Evolutionary conservation across 805 yeast species (phyloP).

Genomic region (Ogataea polymorpha): DNA sequence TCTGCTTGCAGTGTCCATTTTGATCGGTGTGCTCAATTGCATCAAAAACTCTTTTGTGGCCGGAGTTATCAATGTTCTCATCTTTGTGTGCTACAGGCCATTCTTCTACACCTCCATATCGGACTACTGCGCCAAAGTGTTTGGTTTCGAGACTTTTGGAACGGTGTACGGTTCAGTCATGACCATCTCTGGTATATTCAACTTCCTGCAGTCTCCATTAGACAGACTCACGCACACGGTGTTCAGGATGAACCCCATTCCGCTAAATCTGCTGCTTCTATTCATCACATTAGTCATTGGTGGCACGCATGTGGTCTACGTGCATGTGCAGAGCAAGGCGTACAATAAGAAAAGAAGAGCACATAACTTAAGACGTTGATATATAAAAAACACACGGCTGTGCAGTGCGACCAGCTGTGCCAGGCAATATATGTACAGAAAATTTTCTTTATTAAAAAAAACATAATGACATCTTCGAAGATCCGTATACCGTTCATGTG

Average conservation of each 20-base stretch:
- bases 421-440: neutral
- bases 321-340: conserved; percentile 28
- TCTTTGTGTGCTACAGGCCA: conserved; percentile 55
- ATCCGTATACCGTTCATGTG: conserved; percentile 39
- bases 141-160: conserved; percentile 61
- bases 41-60: conserved; percentile 36
- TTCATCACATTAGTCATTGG: conserved; percentile 43
- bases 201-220: conserved; percentile 44
- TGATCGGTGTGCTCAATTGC: conserved; percentile 49
- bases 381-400: conserved; percentile 2
- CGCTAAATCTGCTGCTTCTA: conserved; percentile 43
- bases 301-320: conserved; percentile 38
- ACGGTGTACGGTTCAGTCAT: conserved; percentile 56
- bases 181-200: conserved; percentile 49
- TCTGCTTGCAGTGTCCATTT: conserved; percentile 39
- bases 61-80: conserved; percentile 43
- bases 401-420: conserved; percentile 1
- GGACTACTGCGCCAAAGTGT: conserved; percentile 60
- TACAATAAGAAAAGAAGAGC: conserved; percentile 21
- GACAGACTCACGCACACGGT: conserved; percentile 49
- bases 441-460: conserved; percentile 1
- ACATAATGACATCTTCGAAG: conserved; percentile 45
- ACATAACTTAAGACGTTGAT: conserved; percentile 2
- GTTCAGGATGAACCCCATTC: conserved; percentile 54
- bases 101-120: conserved; percentile 56